Evolutionary conservation across 805 yeast genomes (phyloP), one percentile per base, ranked within the genome.

Genomic region (Teunomyces lycoperdinae): DNA sequence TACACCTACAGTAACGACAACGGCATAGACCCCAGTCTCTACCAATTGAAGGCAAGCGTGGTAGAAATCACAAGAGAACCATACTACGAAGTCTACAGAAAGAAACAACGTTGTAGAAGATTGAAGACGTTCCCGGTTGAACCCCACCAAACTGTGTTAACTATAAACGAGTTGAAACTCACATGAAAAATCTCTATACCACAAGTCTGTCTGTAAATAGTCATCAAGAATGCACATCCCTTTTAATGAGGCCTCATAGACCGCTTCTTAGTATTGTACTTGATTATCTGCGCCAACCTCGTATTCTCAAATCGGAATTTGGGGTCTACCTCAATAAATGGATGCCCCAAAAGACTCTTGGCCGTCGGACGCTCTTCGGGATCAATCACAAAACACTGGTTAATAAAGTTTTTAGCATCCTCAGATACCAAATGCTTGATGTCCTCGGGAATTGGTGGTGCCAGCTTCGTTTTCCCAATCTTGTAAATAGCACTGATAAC

Each of bases 361-460:
- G 97, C 97, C 0, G 97, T 92, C 0, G 98, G 99, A 57, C 99
- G 74, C 55, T 74, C 66, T n/a, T 82, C 85, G 0, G 99, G 91
- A 58, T 92, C 87, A 30, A 73, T 71, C 1, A 68, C 71, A 54
- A 92, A 92, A 61, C 99, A 92, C 46, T 72, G 63, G 54, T 84
- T 84, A 50, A 94, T 67, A 57, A 94, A 94, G 28, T 78, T 76
- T 47, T 79, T 78, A 0, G 96, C 97, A 5, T 69, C 78, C 3
- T 61, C 62, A 1, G 90, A 80, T 43, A 92, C 83, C 51, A 72
- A 67, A 5, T 83, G 83, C 43, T 75, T 62, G 0, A 92, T 85
- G 49, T 90, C 96, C n/a, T 87, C 91, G 0, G 97, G 96, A 43
- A 95, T 90, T 0, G 99, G 99, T 3, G 99, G 99, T 0, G 97